These are phyloP conservation scores for Boletus subcaerulescens DNA, from an alignment of 768 basidiomycete genomes.

Conservation along the genomic window DNA sequence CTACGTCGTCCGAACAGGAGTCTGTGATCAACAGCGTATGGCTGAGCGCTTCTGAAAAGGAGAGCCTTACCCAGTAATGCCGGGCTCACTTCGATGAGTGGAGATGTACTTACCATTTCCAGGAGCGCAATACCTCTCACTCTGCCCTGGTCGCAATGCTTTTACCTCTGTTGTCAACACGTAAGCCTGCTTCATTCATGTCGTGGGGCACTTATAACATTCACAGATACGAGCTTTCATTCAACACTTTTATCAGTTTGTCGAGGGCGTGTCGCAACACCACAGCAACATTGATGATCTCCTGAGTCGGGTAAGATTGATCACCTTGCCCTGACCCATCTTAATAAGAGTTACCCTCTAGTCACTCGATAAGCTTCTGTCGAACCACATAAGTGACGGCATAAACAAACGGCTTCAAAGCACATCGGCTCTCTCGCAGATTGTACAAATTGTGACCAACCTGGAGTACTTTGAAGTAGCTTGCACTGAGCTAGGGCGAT, in stretches of 20 bases:
- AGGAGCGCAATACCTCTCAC: conserved; percentile 65
- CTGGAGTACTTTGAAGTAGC: conserved; percentile 88
- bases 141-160: conserved; percentile 94
- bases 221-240: conserved; percentile 81
- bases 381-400: conserved; percentile 69
- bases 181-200: conserved; percentile 36
- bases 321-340: neutral
- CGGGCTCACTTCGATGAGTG: neutral
- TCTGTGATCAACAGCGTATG: conserved; percentile 80
- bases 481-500: conserved; percentile 80
- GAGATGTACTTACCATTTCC: conserved; percentile 2
- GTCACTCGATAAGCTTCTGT: conserved; percentile 86
- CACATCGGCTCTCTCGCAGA: conserved; percentile 81
- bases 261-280: conserved; percentile 91
- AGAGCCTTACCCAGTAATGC: conserved; percentile 52
- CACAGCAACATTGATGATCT: conserved; percentile 91
- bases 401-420: conserved; percentile 71
- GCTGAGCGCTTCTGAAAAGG: conserved; percentile 67
- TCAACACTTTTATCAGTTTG: conserved; percentile 93
- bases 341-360: conserved; percentile 29
- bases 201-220: neutral
- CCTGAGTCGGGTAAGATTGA: conserved; percentile 66
- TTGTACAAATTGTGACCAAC: conserved; percentile 91
- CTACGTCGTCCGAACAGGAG: conserved; percentile 58
- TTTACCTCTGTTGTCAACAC: conserved; percentile 91